phyloP scores from a whole-genome alignment of 1,284 basidiomycete species.

The Marasmius sp. region DNA sequence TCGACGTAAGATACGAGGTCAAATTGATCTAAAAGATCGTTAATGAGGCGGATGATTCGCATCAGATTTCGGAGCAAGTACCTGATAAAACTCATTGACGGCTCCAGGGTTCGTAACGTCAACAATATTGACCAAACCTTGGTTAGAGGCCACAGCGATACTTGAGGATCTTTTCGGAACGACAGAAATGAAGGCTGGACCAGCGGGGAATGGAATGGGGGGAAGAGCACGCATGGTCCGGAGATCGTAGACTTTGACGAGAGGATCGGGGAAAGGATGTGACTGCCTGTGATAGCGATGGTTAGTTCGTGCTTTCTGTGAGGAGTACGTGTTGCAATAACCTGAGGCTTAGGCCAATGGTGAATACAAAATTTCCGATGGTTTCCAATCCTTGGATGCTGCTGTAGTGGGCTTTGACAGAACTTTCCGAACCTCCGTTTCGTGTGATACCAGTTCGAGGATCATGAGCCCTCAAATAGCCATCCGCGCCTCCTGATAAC shows the following conservation, averaged over 20 bases:
- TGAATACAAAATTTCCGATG: slow-evolving; percentile 77
- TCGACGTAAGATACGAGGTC: slow-evolving; percentile 76
- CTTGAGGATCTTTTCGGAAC: slow-evolving; percentile 81
- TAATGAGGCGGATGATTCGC: slow-evolving; percentile 6
- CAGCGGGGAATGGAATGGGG: slow-evolving; percentile 86
- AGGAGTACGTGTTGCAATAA: slow-evolving; percentile 29
- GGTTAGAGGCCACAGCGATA: slow-evolving; percentile 79
- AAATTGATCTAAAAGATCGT: slow-evolving; percentile 55
- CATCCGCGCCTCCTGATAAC: slow-evolving; percentile 81
- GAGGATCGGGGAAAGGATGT: slow-evolving; percentile 85
- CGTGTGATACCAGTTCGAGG: slow-evolving; percentile 63
- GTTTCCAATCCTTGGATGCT: slow-evolving; percentile 84
- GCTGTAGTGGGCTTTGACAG: slow-evolving; percentile 76
- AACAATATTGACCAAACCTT: slow-evolving; percentile 88
- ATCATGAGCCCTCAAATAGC: slow-evolving; percentile 84
- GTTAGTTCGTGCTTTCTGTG: slow-evolving; percentile 1
- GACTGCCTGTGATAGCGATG: slow-evolving; percentile 60
- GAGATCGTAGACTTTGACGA: slow-evolving; percentile 92
- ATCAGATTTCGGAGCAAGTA: slow-evolving; percentile 24
- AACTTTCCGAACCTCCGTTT: slow-evolving; percentile 43
- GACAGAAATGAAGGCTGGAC: slow-evolving; percentile 84
- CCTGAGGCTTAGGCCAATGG: slow-evolving; percentile 87
- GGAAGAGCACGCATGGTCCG: slow-evolving; percentile 79
- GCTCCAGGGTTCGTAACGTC: slow-evolving; percentile 76
- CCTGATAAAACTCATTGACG: slow-evolving; percentile 77